These are phyloP conservation scores for Penicillium italicum DNA, from an alignment of 2,329 filamentous ascomycete species.

Conservation along the genomic window DNA sequence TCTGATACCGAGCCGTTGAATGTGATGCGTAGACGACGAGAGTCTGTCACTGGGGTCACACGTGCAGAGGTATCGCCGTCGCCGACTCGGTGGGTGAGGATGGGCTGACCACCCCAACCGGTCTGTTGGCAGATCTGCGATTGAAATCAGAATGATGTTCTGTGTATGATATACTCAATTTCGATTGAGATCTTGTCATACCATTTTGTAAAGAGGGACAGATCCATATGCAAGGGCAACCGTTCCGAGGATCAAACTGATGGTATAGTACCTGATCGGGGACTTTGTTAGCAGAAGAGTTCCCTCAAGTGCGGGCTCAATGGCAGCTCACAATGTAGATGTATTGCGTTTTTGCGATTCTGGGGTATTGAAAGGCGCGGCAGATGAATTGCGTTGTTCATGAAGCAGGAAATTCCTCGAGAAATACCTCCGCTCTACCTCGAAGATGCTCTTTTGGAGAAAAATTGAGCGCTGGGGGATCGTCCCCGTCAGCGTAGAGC, in stretches of 20 bases:
- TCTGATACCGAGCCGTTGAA: constrained; percentile 96
- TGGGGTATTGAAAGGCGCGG: constrained; percentile 34
- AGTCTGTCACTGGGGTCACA: constrained; percentile 73
- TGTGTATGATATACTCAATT: not conserved
- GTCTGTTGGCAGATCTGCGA: constrained; percentile 50
- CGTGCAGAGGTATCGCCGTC: constrained; percentile 68
- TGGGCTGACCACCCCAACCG: constrained; percentile 86
- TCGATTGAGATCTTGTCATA: constrained; percentile 25
- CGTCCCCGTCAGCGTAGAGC: constrained; percentile 14
- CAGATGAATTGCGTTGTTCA: constrained; percentile 26
- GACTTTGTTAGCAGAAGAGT: constrained; percentile 2
- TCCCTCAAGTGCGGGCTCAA: not conserved
- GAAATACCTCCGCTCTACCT: constrained; percentile 32
- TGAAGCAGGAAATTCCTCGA: constrained; percentile 30
- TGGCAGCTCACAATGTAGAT: constrained; percentile 50
- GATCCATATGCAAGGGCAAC: constrained; percentile 63
- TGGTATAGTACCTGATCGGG: constrained; percentile 55
- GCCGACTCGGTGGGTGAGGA: constrained; percentile 71
- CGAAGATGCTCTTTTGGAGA: constrained; percentile 17
- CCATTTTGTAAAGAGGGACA: constrained; percentile 66
- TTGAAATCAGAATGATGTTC: not conserved
- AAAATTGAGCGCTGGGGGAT: constrained; percentile 14
- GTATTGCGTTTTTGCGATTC: constrained; percentile 49
- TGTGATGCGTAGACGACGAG: constrained; percentile 85
- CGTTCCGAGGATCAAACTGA: constrained; percentile 61